Percentiles rank a stretch among this genome's conserved stretches.
phyloP scores from a whole-genome alignment of 257 asterid species.

The Osmanthus fragrans region DNA sequence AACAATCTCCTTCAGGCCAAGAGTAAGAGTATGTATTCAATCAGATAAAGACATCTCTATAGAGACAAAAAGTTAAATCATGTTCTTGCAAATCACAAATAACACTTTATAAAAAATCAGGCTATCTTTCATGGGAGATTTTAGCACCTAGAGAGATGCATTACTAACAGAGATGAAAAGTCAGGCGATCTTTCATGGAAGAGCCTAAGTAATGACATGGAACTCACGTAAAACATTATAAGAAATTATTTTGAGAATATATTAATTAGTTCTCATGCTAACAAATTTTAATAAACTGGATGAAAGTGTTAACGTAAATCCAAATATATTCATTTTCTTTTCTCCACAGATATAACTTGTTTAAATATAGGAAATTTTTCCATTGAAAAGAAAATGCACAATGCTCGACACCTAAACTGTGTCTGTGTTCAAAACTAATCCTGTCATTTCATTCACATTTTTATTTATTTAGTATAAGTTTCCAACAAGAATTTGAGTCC shows the following conservation, averaged over 20 bases:
- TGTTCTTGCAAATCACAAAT: neutral
- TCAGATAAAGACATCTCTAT: neutral
- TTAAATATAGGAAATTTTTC: slow-evolving; percentile 10
- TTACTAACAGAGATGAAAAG: neutral
- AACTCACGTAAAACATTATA: neutral
- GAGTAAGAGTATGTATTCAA: neutral
- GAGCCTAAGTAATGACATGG: slow-evolving; percentile 1
- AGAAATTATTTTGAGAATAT: neutral
- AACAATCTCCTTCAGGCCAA: slow-evolving; percentile 15
- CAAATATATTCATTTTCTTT: neutral
- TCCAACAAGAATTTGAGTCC: neutral
- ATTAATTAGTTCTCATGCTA: neutral
- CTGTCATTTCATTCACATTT: neutral
- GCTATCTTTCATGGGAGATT: neutral
- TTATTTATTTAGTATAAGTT: neutral
- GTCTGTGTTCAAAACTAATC: neutral
- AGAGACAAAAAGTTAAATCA: neutral
- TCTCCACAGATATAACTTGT: neutral
- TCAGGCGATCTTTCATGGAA: neutral
- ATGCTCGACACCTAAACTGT: neutral
- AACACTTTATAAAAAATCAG: neutral
- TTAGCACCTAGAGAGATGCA: neutral
- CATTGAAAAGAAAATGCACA: neutral
- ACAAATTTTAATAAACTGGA: neutral
- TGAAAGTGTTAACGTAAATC: neutral